A percentile compares a stretch with the other conserved stretches of the same genome.
These are phyloP conservation scores for Diaporthe sp. DNA, from an alignment of 2,329 filamentous ascomycete genomes.

Conservation along the genomic window DNA sequence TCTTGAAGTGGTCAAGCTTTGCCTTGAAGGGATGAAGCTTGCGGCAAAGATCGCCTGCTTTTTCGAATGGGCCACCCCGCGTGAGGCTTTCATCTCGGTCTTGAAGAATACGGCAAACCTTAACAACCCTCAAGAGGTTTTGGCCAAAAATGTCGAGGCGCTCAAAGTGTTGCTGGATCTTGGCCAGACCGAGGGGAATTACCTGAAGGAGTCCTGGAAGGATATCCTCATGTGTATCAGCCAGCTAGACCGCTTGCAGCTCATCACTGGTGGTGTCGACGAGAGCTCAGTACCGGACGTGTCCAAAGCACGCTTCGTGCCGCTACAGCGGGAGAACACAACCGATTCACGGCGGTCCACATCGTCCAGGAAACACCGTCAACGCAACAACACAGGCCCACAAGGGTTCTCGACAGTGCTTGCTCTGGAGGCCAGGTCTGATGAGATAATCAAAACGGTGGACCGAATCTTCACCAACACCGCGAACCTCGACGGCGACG, in stretches of 20 bases:
- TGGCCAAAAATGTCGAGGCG: slow-evolving; percentile 95
- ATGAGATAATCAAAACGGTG: slow-evolving; percentile 91
- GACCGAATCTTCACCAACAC: slow-evolving; percentile 98
- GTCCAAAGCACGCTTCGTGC: slow-evolving; percentile 80
- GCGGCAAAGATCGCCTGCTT: slow-evolving; percentile 93
- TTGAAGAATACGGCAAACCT: slow-evolving; percentile 94
- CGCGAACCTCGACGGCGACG: slow-evolving; percentile 90
- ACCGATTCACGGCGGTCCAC: slow-evolving; percentile 74
- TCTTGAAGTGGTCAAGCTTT: slow-evolving; percentile 89
- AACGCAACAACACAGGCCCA: slow-evolving; percentile 67
- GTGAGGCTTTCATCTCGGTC: slow-evolving; percentile 94
- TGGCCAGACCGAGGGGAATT: slow-evolving; percentile 91
- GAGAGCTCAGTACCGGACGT: slow-evolving; percentile 94
- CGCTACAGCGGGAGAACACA: slow-evolving; percentile 65
- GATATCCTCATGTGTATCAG: slow-evolving; percentile 96
- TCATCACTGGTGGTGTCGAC: slow-evolving; percentile 94
- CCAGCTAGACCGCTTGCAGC: slow-evolving; percentile 92
- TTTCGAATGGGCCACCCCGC: slow-evolving; percentile 92
- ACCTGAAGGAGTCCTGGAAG: slow-evolving; percentile 91
- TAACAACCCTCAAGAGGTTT: slow-evolving; percentile 94
- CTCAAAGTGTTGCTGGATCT: slow-evolving; percentile 92
- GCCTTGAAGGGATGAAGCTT: slow-evolving; percentile 94
- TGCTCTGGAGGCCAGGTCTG: slow-evolving; percentile 90
- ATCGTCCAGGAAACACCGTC: slow-evolving; percentile 63
- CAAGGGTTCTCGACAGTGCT: slow-evolving; percentile 80